Conservation (phyloP, 495 filamentous ascomycete species). For the Jackrogersella minutella region DNA sequence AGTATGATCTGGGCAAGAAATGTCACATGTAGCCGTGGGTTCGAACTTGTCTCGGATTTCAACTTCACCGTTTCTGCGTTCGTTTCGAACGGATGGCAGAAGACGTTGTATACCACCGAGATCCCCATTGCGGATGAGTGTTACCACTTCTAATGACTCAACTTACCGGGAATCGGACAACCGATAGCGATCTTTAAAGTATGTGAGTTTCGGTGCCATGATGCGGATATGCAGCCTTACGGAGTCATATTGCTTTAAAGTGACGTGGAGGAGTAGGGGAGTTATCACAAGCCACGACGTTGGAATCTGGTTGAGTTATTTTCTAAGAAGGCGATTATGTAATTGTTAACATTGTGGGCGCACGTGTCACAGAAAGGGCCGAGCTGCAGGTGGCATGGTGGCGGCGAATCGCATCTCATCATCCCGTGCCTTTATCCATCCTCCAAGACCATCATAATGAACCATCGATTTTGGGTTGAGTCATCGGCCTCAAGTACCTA, state of each 20-base stretch:
- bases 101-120: slow-evolving; percentile 24
- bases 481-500: slow-evolving; percentile 28
- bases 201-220: background rate
- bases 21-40: slow-evolving; percentile 29
- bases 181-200: background rate
- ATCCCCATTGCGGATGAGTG: slow-evolving; percentile 35
- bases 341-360: slow-evolving; percentile 5
- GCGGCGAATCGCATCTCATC: slow-evolving; percentile 7
- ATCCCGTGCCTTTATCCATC: slow-evolving; percentile 10
- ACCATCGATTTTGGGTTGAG: slow-evolving; percentile 34
- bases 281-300: slow-evolving; percentile 3
- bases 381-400: slow-evolving; percentile 6
- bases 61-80: slow-evolving; percentile 33
- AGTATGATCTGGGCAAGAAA: slow-evolving; percentile 34
- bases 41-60: slow-evolving; percentile 33
- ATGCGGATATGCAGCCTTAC: slow-evolving; percentile 10
- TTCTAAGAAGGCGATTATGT: slow-evolving; percentile 28
- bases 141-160: slow-evolving; percentile 20
- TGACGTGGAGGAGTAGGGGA: background rate
- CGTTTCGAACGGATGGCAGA: slow-evolving; percentile 21
- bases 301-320: slow-evolving; percentile 28
- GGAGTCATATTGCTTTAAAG: slow-evolving; percentile 9
- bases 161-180: background rate
- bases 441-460: background rate
- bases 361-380: background rate